Base-by-base conservation (phyloP, 345 rosid genomes). In the Hibiscus syriacus region DNA sequence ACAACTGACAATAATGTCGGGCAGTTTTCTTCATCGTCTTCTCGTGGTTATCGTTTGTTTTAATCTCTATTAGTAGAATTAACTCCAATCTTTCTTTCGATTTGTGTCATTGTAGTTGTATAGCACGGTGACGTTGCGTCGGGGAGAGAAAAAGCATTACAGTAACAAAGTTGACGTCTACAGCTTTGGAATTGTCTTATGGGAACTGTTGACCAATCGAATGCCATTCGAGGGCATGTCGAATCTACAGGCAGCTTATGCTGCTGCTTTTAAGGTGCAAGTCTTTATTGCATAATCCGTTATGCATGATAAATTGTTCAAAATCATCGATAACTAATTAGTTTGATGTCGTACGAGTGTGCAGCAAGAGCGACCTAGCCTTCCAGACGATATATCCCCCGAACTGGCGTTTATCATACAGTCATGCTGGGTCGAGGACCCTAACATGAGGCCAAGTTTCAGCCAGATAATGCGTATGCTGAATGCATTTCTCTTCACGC, bases 161-260 rank as follows among this genome's bases (percentile, higher is more conserved):
- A 93, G 89, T 73, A 93, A 93, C 85, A 93, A 88, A 78, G 96
- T 93, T 3, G 98, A 93, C 64, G 98, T 93, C 67, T 93, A 90
- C 83, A 93, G 98, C 85, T 93, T 93, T 23, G 98, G 97, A 55
- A 90, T 93, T 30, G 98, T 93, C 29, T 75, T 93, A 2, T 93
- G 98, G 97, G 98, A 93, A 77, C 72, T 93, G 34, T 76, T 93
- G 62, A 90, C 98, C 20, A 93, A 90, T 78, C 93, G 96, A 60
- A 76, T 93, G 97, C 98, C 98, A 17, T 90, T 93, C 39, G 96
- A 93, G 73, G 94, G 98, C 66, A 93, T 93, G 98, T 93, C 97
- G 55, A 93, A 93, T 75, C 81, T 93, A 79, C 98, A 93, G 77
- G 98, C 98, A 59, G 97, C 96, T 56, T 93, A 93, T 75, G 98